Base-by-base conservation (phyloP, 2,329 filamentous ascomycete genomes). In the Fusarium staphyleae region DNA sequence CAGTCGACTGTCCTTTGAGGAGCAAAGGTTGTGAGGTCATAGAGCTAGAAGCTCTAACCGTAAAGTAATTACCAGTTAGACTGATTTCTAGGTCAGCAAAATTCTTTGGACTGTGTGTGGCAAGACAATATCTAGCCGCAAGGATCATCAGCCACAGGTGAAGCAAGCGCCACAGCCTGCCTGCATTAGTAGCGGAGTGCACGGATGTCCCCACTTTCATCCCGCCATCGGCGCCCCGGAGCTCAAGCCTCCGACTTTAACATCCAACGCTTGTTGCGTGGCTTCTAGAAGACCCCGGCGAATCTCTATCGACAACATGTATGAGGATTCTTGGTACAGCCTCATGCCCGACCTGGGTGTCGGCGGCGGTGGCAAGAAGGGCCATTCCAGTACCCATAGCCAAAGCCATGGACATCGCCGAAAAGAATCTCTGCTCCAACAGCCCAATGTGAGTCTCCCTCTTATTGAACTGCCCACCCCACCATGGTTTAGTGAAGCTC, bases 281-380 rank as follows among this genome's bases (percentile, higher is more conserved):
- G 68, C 69, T 68, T 72, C 61, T 65, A 57, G 48, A 62, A 57
- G 33, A 48, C 52, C 55, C 29, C n/a, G 35, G 52, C 44, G 35
- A 57, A 64, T 13, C 40, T 53, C 52, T 51, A 35, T 45, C 42
- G 33, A 32, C 62, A 77, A 62, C 63, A 92, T 91, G 88, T 90
- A 90, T 72, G 90, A 93, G 74, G 90, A 93, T 73, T 86, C 88
- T 24, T 93, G 90, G 89, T 91, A 93, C 76, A 90, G 83, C 70
- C 87, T 91, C 69, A 84, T 90, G 60, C 83, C 88, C 19, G 84
- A 88, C 48, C 74, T 83, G 47, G 76, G 81, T 51, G 75, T 80
- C 60, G 81, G 79, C 52, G 75, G 80, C 60, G 81, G 79, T 60
- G 19, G 19, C 60, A 82, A 79, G 65, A 77, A 77, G 55, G 74